Evolutionary conservation across 306 rosid genomes (phyloP), one percentile per base, ranked within the genome.

Genomic region (Cucurbita argyrosperma): DNA sequence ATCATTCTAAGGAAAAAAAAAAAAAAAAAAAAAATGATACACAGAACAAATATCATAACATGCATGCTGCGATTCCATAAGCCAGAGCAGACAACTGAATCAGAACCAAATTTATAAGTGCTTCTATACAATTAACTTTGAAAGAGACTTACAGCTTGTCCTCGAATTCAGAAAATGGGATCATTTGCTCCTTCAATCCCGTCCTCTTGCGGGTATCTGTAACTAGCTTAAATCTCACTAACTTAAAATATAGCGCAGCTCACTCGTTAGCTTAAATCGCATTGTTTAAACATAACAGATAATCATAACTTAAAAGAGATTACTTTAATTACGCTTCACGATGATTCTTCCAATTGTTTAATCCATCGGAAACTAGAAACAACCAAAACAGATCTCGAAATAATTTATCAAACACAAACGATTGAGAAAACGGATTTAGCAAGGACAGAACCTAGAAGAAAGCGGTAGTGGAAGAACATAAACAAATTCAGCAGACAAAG

Each of bases 161-260:
- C 74, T 83, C 86, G 0, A 72, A 80, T 39, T 83, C 86, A 0
- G 86, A 83, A 0, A 80, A 57, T 11, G 86, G 86, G 5, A 84
- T 83, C 76, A 80, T 77, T 15, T 80, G 86, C 23, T 68, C 84
- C 42, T 78, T 91, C 91, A 94, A 85, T 0, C 99, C 97, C 87
- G 91, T 94, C 87, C 98, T 94, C 90, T 86, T 94, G 1, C 97
- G 90, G 78, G 91, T 88, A 52, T 94, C 92, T 0, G 85, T 2
- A 2, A 91, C 96, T 59, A 89, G 85, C 6, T 9, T 30, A 30
- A 30, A 30, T 30, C 35, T 30, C 35, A 30, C 35, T 2, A 30
- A 30, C 35, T 30, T 2, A 30, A 30, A 30, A 30, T 30, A 30
- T 30, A 30, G 35, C 3, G 35, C 35, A 30, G 35, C 52, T 49